Conservation (phyloP, 75 land plant genomes). For the Gnetum montanum region DNA sequence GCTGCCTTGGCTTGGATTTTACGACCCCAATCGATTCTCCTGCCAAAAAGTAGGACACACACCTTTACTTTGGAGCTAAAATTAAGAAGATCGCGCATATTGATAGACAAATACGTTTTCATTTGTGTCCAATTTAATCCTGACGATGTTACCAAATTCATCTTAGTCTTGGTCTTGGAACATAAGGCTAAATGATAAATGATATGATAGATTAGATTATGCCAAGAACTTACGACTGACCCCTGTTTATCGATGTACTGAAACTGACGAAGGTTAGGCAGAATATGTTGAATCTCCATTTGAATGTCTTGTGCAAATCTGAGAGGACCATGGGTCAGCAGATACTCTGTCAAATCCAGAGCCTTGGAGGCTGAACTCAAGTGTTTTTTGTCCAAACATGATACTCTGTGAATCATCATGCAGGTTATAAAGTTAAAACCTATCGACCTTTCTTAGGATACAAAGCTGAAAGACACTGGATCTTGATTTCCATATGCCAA, state of each 20-base stretch:
- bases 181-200: no score
- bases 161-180: no score
- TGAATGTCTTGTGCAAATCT: conserved; percentile 17
- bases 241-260: conserved; percentile 12
- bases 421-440: no score
- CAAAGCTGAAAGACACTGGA: no score
- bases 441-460: no score
- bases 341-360: conserved; percentile 21
- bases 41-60: background rate
- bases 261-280: conserved; percentile 22
- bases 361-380: conserved; percentile 24
- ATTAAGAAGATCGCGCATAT: no score
- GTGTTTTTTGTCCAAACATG: background rate
- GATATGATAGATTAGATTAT: no score
- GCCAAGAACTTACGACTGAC: conserved; percentile 5
- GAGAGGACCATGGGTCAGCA: conserved; percentile 23
- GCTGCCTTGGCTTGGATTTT: conserved; percentile 9
- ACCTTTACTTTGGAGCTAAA: no score
- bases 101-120: no score
- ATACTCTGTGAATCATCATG: background rate
- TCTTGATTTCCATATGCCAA: no score
- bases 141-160: no score
- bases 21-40: conserved; percentile 22
- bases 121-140: no score
- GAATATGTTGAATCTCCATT: conserved; percentile 3